A percentile compares a stretch with the other conserved stretches of the same genome.
Conservation (phyloP, 202 grass and related monocot species). For the Hordeum pubiflorum region DNA sequence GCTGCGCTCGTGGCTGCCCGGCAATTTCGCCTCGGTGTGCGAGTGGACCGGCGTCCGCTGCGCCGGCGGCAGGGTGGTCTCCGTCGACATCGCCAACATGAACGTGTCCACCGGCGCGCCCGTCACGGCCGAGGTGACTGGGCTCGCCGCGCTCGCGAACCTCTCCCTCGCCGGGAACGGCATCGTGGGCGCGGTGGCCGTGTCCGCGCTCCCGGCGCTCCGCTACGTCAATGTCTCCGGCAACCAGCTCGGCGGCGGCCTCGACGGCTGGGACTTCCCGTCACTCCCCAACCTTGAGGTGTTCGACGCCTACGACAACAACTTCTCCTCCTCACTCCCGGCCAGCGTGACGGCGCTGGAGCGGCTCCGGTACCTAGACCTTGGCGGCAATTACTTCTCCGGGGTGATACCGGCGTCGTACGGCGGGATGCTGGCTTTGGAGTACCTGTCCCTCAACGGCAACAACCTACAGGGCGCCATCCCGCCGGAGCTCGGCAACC, state of each 20-base stretch:
- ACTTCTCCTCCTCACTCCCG: conserved; percentile 61
- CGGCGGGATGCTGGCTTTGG: conserved; percentile 42
- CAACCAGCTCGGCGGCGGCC: conserved; percentile 54
- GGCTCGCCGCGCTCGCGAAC: conserved; percentile 41
- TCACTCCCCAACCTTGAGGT: conserved; percentile 57
- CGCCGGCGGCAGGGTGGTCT: conserved; percentile 41
- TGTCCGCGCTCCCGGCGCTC: conserved; percentile 40
- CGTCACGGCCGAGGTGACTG: conserved; percentile 15
- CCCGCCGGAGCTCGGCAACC: conserved; percentile 61
- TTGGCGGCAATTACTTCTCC: conserved; percentile 88
- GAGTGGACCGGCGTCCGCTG: conserved; percentile 66
- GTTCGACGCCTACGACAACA: conserved; percentile 95
- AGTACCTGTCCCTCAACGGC: conserved; percentile 91
- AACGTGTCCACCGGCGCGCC: conserved; percentile 53
- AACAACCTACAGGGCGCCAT: conserved; percentile 67
- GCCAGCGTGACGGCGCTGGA: conserved; percentile 28
- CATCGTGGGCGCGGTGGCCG: conserved; percentile 37
- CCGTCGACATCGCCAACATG: conserved; percentile 58
- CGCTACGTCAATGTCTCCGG: conserved; percentile 64
- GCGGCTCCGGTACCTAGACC: conserved; percentile 61
- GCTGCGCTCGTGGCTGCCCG: conserved; percentile 41
- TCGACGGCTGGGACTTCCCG: conserved; percentile 55
- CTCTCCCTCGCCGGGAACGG: conserved; percentile 72
- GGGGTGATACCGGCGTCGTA: conserved; percentile 54
- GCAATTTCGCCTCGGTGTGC: conserved; percentile 46